Evolutionary conservation across 2,329 filamentous ascomycete genomes (phyloP).

Genomic region (Sphaerulina populicola): DNA sequence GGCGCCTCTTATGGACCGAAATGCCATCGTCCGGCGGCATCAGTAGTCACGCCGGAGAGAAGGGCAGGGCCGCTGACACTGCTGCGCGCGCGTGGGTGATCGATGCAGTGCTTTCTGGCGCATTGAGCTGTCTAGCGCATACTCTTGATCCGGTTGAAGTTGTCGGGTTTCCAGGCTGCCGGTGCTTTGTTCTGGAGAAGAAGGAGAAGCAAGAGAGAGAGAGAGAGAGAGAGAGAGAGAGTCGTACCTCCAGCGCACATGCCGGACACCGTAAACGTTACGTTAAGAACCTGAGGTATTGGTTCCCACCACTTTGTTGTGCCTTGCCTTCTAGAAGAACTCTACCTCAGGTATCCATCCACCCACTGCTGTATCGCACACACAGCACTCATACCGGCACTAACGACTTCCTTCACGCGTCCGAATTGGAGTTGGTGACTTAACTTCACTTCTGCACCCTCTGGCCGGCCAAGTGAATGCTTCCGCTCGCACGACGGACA

Average conservation of each 20-base stretch:
- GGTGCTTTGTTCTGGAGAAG: not conserved
- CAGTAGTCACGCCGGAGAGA: constrained; percentile 25
- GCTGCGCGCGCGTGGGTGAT: not conserved
- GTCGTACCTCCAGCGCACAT: too few relatives aligned
- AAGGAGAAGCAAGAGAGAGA: too few relatives aligned
- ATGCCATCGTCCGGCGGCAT: constrained; percentile 59
- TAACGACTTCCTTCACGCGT: not conserved
- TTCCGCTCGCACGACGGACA: constrained; percentile 14
- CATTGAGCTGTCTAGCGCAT: not conserved
- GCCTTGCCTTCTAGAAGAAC: not conserved
- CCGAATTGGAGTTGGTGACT: not conserved
- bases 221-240: not conserved
- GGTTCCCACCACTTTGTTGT: not conserved
- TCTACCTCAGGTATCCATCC: not conserved
- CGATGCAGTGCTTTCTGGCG: not conserved
- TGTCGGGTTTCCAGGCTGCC: not conserved
- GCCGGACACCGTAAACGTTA: not conserved
- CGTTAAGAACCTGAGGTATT: too few relatives aligned
- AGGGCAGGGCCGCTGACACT: not conserved
- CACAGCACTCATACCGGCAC: not conserved
- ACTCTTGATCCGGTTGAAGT: not conserved
- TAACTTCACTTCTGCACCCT: not conserved
- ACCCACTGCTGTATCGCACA: not conserved
- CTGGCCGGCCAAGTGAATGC: constrained; percentile 13
- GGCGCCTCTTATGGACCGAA: constrained; percentile 51